Evolutionary conservation across 176 grass and related monocot genomes (phyloP), one percentile per base, ranked within the genome.

Genomic region (Oryza australiensis): DNA sequence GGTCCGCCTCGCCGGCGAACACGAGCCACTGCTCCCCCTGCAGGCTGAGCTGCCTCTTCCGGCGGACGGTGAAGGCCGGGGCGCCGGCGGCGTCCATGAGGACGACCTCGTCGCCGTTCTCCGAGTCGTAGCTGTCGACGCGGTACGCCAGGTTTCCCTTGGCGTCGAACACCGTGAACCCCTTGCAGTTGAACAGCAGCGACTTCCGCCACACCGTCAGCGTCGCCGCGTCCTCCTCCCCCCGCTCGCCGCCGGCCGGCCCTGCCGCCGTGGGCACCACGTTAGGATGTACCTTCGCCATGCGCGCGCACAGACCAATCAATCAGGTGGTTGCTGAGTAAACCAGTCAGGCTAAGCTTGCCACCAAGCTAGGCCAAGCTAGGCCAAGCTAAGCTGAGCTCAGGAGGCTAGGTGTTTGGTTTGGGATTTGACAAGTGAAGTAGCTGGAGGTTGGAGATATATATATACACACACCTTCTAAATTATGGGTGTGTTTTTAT

Each of bases 201-300:
- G 92, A 94, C 88, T 97, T 97, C 81, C 92, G 82, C 95, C 95
- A 97, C 95, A 97, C 92, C 33, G 95, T 98, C 71, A 98, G 72
- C 71, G 84, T 75, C 80, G 38, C 84, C 73, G 78, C 45, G 60
- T 77, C 81, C 2, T 78, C 84, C 77, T 29, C 74, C 34, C 18
- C 12, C 64, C 26, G 69, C 27, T 27, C 75, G 62, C 29, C 26
- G 37, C 6, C 74, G 23, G 18, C 62, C 49, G 49, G 23, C 30
- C 1, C 20, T 12, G 46, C 64, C 62, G 14, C 34, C 66, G 70
- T 9, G 0, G 42, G 62, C 48, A 67, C 38, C 59, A 71, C 65
- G 73, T 89, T 93, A n/a, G 94, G 94, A 83, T 97, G 86, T 49
- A 97, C 89, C 88, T 81, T 97, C 68, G 84, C 22, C 91, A 89